phyloP scores from a whole-genome alignment of 2,329 filamentous ascomycete species.

The Daldinia sp. region DNA sequence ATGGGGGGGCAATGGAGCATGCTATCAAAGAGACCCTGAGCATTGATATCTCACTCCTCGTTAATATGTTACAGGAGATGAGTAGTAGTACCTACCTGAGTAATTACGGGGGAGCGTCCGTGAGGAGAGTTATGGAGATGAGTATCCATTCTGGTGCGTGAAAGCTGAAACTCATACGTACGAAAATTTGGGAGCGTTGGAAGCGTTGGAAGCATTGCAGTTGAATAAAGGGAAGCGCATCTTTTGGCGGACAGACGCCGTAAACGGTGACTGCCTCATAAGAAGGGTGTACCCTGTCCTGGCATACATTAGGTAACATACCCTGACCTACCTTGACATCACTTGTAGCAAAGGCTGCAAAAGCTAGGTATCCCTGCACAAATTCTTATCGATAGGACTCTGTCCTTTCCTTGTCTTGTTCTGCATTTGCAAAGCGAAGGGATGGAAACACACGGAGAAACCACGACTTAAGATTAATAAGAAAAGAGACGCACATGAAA shows the following conservation, averaged over 20 bases:
- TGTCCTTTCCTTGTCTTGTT: conserved; percentile 18
- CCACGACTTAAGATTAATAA: conserved; percentile 29
- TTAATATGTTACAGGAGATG: conserved; percentile 39
- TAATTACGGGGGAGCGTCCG: conserved; percentile 33
- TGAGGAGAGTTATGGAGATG: conserved; percentile 13
- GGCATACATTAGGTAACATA: neutral
- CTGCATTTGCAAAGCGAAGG: conserved; percentile 29
- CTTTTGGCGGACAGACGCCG: neutral
- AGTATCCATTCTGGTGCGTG: conserved; percentile 11
- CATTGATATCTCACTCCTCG: conserved; percentile 25
- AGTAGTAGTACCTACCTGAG: neutral
- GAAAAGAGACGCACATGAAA: conserved; percentile 20
- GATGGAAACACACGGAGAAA: conserved; percentile 40
- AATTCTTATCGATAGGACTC: conserved; percentile 32
- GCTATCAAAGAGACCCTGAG: conserved; percentile 28
- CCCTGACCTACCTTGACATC: conserved; percentile 5
- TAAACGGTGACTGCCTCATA: neutral
- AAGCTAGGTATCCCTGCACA: conserved; percentile 19
- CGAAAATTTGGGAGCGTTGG: conserved; percentile 4
- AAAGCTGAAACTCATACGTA: conserved; percentile 23
- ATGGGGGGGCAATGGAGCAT: conserved; percentile 3
- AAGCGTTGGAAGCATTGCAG: neutral
- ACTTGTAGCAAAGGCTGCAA: neutral
- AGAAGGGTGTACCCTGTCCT: neutral
- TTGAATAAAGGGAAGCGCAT: conserved; percentile 24